Evolutionary conservation across 352 stramenopile genomes (phyloP), one percentile per base, ranked within the genome.

Genomic region (Pseudoperonospora humuli): DNA sequence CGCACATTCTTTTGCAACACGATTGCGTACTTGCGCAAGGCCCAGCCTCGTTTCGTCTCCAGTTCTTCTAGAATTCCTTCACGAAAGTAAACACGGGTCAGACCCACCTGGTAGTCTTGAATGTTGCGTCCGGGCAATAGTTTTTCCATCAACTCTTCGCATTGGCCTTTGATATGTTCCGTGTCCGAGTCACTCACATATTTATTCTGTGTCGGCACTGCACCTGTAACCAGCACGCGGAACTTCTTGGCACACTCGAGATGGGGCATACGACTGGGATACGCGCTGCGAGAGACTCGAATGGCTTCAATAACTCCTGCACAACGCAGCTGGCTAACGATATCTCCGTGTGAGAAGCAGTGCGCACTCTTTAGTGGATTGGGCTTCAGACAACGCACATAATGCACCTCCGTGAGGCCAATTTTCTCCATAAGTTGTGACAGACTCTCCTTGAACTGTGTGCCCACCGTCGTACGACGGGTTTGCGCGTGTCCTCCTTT

Each of bases 351-450:
- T 3, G 72, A 62, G 38, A 87, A 90, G 32, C 68, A 81, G 29
- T 80, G 49, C 5, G 73, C 73, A 31, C 75, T 87, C 56, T 93
- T 93, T 6, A 82, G 39, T 3, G 57, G 39, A 36, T 93, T 93
- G 13, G 82, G 82, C 48, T 93, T 93, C 25, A 93, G 36, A 53
- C 82, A 93, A 5, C 82, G 80, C 23, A 93, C 81, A 20, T 93
- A 93, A 40, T 93, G 81, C 0, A 92, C 79, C 28, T 91, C 78
- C 0, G 82, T 93, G 6, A 85, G 64, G 10, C 79, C 63, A 39
- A 93, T 93, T 45, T 89, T 93, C 33, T 88, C 79, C 80, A 93
- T 93, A 6, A 93, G 45, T 23, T 88, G 57, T 3, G 70, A 73
- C 14, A 93, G 35, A 60, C 75, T 88, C 43, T 90, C 75, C 46